phyloP scores from a whole-genome alignment of 345 rosid species.

The Microcos paniculata region DNA sequence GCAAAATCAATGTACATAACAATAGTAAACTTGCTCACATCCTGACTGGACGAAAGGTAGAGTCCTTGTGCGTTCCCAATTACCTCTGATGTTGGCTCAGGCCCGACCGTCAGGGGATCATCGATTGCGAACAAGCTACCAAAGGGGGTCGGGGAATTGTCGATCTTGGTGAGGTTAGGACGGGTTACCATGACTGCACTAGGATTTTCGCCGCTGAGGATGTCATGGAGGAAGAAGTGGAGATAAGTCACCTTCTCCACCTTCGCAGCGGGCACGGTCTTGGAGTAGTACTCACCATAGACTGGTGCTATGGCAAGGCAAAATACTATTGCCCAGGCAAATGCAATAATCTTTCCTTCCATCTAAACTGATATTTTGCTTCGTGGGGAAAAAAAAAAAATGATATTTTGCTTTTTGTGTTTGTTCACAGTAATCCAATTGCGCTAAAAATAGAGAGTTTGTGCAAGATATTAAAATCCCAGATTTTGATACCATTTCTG shows the following conservation, averaged over 20 bases:
- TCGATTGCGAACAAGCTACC: conserved; percentile 41
- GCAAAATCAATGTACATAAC: conserved; percentile 42
- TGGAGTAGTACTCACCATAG: neutral
- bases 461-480: too few species aligned
- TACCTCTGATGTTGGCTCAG: conserved; percentile 26
- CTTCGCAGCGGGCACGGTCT: neutral
- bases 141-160: conserved; percentile 17
- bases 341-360: neutral
- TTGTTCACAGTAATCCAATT: neutral
- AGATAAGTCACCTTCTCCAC: conserved; percentile 17
- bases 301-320: conserved; percentile 1
- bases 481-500: too few species aligned
- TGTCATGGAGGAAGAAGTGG: conserved; percentile 38
- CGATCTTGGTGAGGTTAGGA: conserved; percentile 12
- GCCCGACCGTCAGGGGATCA: conserved; percentile 41
- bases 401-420: too few species aligned
- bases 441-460: too few species aligned
- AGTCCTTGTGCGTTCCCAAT: conserved; percentile 48
- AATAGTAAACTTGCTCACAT: conserved; percentile 14
- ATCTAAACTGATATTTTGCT: neutral
- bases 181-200: conserved; percentile 34
- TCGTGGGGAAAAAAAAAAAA: too few species aligned
- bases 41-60: conserved; percentile 31
- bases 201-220: conserved; percentile 29
- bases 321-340: neutral